Base-by-base conservation (phyloP, 75 land plant species). In the Pinus tabuliformis region DNA sequence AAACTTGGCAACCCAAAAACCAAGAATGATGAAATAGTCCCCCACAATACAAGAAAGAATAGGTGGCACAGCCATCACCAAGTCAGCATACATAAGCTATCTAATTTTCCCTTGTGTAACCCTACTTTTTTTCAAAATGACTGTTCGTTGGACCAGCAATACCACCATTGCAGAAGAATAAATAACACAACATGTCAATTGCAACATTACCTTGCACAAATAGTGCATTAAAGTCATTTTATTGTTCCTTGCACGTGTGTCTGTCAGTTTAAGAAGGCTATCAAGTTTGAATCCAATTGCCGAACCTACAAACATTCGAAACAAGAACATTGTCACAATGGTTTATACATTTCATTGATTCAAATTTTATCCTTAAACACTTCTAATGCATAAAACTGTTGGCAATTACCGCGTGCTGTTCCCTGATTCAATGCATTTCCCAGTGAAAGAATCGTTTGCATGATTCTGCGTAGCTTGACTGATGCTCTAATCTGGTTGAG, bases 381-480 rank as follows among this genome's bases (percentile, higher is more conserved):
- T 42, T 9, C 21, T 13, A 42, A 8, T 56, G 21, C 49, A 49
- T 8, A 70, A 21, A 18, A 57, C 16, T 37, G 42, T 59, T 73
- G 4, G 22, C 54, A 70, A 57, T 42, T 76, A 97, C 99, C 99
- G 80, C 99, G 83, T 70, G 98, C 94, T 77, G 99, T 97, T 78
- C 99, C 99, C 63, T 96, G 98, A 83, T 97, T 97, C 63, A 97
- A 82, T 20, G 98, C 98, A 87, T 97, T 97, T 81, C 99, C 99
- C 62, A 97, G 80, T 5, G 96, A 93, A 39, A 97, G 92, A 78
- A 97, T 95, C 15, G 98, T 97, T 83, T 97, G 96, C 99, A 97
- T 97, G 68, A 97, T 90, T 77, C 92, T 90, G 15, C 88, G 79
- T 76, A 97, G 75, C 70, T 97, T 97, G 6, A 75, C 60, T 49